phyloP scores from a whole-genome alignment of 2,329 filamentous ascomycete species.

The Fonsecaea nubica region DNA sequence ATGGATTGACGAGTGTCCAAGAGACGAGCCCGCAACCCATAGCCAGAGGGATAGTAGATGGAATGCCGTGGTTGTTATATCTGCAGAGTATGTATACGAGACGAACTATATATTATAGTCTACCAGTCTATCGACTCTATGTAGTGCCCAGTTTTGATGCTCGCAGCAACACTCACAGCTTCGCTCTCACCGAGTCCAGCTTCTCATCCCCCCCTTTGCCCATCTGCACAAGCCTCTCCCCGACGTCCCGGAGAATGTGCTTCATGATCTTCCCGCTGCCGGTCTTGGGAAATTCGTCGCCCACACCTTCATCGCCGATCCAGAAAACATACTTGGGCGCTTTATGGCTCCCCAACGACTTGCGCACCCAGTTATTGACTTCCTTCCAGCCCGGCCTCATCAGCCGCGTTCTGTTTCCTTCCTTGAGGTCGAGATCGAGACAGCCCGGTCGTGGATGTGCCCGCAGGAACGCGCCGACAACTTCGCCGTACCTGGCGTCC shows the following conservation, averaged over 20 bases:
- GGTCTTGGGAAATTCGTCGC: slow-evolving; percentile 66
- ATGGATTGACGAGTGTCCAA: no score
- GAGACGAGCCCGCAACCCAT: no score
- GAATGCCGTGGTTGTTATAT: no score
- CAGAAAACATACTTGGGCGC: slow-evolving; percentile 76
- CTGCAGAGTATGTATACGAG: no score
- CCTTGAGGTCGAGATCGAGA: slow-evolving; percentile 14
- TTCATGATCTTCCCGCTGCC: slow-evolving; percentile 66
- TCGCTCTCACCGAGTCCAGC: slow-evolving; percentile 15
- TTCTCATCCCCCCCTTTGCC: slow-evolving; percentile 1
- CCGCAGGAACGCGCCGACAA: slow-evolving; percentile 68
- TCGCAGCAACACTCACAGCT: slow-evolving; percentile 7
- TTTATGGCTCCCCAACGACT: slow-evolving; percentile 69
- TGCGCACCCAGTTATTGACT: slow-evolving; percentile 67
- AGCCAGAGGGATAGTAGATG: no score
- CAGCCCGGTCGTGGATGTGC: slow-evolving; percentile 66
- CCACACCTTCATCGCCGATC: slow-evolving; percentile 68
- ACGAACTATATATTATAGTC: no score
- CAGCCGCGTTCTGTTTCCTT: slow-evolving; percentile 8
- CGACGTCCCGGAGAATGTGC: slow-evolving; percentile 27
- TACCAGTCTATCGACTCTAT: neutral
- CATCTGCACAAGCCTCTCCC: slow-evolving; percentile 19
- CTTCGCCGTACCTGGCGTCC: slow-evolving; percentile 73
- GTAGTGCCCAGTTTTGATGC: neutral
- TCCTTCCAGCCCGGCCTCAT: slow-evolving; percentile 59